phyloP scores from a whole-genome alignment of 2,329 filamentous ascomycete genomes.

The Stagonosporopsis rhizophila region DNA sequence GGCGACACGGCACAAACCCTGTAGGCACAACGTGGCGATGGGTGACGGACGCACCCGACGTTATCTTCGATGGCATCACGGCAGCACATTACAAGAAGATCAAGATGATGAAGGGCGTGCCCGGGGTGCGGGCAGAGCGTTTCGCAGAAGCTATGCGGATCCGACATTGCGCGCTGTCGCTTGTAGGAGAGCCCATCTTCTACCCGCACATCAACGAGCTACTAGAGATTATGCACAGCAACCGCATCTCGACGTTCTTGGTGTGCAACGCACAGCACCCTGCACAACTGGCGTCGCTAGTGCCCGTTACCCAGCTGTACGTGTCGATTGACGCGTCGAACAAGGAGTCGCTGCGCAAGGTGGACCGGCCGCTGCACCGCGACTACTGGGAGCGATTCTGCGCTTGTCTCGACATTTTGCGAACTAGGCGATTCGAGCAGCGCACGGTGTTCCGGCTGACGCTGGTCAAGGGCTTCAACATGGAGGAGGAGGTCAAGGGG shows the following conservation, averaged over 20 bases:
- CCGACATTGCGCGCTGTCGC: conserved; percentile 86
- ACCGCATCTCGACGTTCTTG: conserved; percentile 90
- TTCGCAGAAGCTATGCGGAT: conserved; percentile 94
- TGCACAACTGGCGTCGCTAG: conserved; percentile 80
- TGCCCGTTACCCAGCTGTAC: conserved; percentile 92
- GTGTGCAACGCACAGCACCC: conserved; percentile 98
- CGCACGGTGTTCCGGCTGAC: conserved; percentile 94
- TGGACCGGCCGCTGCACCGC: conserved; percentile 89
- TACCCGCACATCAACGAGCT: conserved; percentile 98
- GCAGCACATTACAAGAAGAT: conserved; percentile 96
- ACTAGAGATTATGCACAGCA: conserved; percentile 78
- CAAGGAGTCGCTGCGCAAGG: conserved; percentile 82
- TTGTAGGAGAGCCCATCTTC: conserved; percentile 98
- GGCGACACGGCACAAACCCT: conserved; percentile 96
- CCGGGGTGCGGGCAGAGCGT: conserved; percentile 87
- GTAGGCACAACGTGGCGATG: conserved; percentile 97
- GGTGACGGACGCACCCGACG: conserved; percentile 87
- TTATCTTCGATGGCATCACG: conserved; percentile 91
- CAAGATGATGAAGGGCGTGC: conserved; percentile 93
- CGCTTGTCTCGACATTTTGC: conserved; percentile 86
- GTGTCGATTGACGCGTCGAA: conserved; percentile 96
- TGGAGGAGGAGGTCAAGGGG: conserved; percentile 89
- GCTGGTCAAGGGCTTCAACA: conserved; percentile 96
- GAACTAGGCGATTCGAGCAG: conserved; percentile 81
- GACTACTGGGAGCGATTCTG: conserved; percentile 98